A percentile compares a stretch with the other conserved stretches of the same genome.
phyloP scores from a whole-genome alignment of 2,329 filamentous ascomycete species.

The Orbilia ellipsospora region DNA sequence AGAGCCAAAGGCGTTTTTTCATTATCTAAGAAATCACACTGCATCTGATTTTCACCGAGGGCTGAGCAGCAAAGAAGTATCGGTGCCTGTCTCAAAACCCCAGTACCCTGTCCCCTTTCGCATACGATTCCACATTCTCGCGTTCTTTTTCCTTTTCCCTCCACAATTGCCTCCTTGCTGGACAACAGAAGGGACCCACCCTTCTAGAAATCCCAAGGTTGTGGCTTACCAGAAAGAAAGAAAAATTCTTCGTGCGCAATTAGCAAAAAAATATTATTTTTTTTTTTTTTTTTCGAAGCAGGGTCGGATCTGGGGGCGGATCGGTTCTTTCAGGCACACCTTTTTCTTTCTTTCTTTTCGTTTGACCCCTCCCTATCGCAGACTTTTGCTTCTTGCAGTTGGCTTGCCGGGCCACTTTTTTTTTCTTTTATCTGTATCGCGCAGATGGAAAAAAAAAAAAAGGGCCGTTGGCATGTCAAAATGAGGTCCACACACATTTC shows the following conservation, averaged over 20 bases:
- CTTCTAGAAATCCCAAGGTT: slow-evolving; percentile 28
- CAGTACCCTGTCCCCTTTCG: slow-evolving; percentile 37
- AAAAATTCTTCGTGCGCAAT: slow-evolving; percentile 27
- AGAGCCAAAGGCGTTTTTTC: slow-evolving; percentile 10
- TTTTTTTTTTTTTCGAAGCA: slow-evolving; percentile 25
- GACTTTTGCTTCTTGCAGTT: slow-evolving; percentile 49
- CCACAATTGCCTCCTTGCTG: slow-evolving; percentile 15
- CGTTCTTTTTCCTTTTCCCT: slow-evolving; percentile 54
- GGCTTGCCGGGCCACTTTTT: background rate
- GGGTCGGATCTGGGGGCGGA: slow-evolving; percentile 33
- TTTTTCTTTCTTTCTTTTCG: slow-evolving; percentile 3
- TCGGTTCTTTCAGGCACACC: slow-evolving; percentile 40
- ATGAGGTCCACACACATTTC: slow-evolving; percentile 51
- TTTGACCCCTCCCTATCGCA: slow-evolving; percentile 35
- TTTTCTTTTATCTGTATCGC: slow-evolving; percentile 22
- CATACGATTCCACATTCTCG: slow-evolving; percentile 53
- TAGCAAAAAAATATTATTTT: slow-evolving; percentile 27
- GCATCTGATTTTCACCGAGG: slow-evolving; percentile 11
- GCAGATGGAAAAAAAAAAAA: slow-evolving; percentile 37
- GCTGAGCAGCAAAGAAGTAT: slow-evolving; percentile 29
- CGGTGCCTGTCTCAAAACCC: slow-evolving; percentile 51
- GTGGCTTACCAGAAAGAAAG: slow-evolving; percentile 10
- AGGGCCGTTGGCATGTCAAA: slow-evolving; percentile 54
- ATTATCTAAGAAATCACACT: slow-evolving; percentile 30
- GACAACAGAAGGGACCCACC: slow-evolving; percentile 37